A percentile compares a stretch with the other conserved stretches of the same genome.
These are phyloP conservation scores for Phaffomyces opuntiae DNA, from an alignment of 805 yeast genomes.

Conservation along the genomic window DNA sequence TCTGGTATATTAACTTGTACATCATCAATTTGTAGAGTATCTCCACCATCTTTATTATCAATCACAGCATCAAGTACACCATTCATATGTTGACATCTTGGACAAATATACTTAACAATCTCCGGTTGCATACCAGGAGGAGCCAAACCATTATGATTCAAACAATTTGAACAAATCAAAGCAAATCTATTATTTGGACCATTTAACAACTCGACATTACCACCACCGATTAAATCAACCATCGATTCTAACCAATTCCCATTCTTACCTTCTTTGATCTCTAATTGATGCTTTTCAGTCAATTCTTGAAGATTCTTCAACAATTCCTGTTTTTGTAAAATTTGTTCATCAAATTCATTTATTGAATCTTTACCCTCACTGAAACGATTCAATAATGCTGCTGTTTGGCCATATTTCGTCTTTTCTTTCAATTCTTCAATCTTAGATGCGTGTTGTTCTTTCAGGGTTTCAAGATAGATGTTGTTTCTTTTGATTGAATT, in stretches of 20 bases:
- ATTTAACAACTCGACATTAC: constrained; percentile 18
- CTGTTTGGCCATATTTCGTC: constrained; percentile 72
- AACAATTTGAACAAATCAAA: constrained; percentile 61
- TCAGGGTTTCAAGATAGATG: constrained; percentile 26
- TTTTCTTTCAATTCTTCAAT: constrained; percentile 61
- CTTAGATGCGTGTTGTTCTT: constrained; percentile 42
- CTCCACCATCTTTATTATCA: background rate
- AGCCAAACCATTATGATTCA: constrained; percentile 72
- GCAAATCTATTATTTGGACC: constrained; percentile 58
- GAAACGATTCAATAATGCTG: constrained; percentile 63
- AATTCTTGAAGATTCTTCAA: constrained; percentile 18
- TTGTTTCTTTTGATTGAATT: constrained; percentile 7
- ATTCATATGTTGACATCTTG: constrained; percentile 36
- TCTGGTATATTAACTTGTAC: background rate
- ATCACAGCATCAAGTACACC: constrained; percentile 11
- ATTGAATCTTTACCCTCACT: constrained; percentile 44
- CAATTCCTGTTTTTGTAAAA: constrained; percentile 31
- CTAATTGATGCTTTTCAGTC: constrained; percentile 2
- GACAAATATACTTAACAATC: constrained; percentile 52
- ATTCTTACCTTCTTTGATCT: background rate
- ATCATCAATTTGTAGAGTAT: background rate
- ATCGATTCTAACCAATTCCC: constrained; percentile 33
- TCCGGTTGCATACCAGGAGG: constrained; percentile 56
- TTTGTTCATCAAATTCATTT: constrained; percentile 33
- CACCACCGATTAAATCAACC: constrained; percentile 50